Conservation (phyloP, 2,329 filamentous ascomycete genomes). For the Fusarium luffae region DNA sequence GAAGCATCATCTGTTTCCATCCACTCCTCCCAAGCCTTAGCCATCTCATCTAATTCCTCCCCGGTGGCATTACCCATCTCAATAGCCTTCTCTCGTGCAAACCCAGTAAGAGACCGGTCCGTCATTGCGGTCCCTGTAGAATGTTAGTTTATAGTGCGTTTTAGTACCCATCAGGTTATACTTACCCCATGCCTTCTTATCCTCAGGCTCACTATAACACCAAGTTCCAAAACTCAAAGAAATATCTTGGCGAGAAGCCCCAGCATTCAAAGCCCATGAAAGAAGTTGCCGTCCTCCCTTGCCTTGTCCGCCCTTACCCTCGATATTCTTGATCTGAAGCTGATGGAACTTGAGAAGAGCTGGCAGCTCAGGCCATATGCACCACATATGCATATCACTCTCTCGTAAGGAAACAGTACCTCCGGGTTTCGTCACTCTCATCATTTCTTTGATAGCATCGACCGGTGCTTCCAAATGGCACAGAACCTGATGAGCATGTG, state of each 20-base stretch:
- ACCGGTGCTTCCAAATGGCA: slow-evolving; percentile 53
- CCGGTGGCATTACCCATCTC: slow-evolving; percentile 42
- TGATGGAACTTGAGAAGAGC: slow-evolving; percentile 42
- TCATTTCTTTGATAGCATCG: slow-evolving; percentile 54
- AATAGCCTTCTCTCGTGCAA: slow-evolving; percentile 42
- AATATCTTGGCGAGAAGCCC: slow-evolving; percentile 38
- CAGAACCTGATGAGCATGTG: slow-evolving; percentile 57
- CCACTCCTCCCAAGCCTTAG: slow-evolving; percentile 46
- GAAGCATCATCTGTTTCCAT: slow-evolving; percentile 43
- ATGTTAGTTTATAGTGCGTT: slow-evolving; percentile 1
- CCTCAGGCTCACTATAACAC: slow-evolving; percentile 44
- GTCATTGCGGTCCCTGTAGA: slow-evolving; percentile 44
- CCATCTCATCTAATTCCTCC: slow-evolving; percentile 44
- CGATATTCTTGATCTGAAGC: slow-evolving; percentile 30
- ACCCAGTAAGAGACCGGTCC: slow-evolving; percentile 39
- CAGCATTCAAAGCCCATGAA: slow-evolving; percentile 45
- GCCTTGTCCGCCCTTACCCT: slow-evolving; percentile 43
- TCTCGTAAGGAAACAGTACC: slow-evolving; percentile 55
- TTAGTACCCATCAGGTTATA: background rate
- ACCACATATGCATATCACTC: slow-evolving; percentile 47
- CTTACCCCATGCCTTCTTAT: slow-evolving; percentile 46
- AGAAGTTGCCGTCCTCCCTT: slow-evolving; percentile 46
- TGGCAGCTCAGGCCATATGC: slow-evolving; percentile 45
- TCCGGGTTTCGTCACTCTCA: slow-evolving; percentile 56
- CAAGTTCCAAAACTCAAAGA: slow-evolving; percentile 46